Base-by-base conservation (phyloP, 495 filamentous ascomycete genomes). In the Trichocladium uniseriatum region DNA sequence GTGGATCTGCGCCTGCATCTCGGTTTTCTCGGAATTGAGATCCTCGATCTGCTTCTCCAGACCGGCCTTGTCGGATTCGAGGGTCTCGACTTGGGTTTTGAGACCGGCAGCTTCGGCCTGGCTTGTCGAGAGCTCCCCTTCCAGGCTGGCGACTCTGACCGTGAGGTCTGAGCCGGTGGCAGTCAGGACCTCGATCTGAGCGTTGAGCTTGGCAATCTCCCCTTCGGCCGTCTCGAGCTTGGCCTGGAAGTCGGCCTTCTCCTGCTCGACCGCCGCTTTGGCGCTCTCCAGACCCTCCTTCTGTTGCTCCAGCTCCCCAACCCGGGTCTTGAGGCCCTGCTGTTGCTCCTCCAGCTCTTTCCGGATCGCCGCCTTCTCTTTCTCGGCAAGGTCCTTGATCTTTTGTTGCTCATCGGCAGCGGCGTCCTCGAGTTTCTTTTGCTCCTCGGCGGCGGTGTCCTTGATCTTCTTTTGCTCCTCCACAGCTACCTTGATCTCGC, bases 241-340 rank as follows among this genome's bases (percentile, higher is more conserved):
- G 40, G 49, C 24, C 45, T 60, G 40, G 15, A 59, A 39, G n/a
- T 71, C 65, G 8, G 58, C 49, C 45, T 60, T 69, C 39, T 67
- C 68, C 45, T 65, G 58, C 39, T 67, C 55, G 13, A 73, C 49
- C 3, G 51, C 40, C 11, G 51, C 48, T 43, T 55, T 51, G 47
- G 66, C 56, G 31, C 57, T 51, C 35, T 63, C 61, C 6, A 55
- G 42, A 9, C 60, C 69, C 46, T 58, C 62, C 51, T 64, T 70
- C 27, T 67, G 62, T 45, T 64, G 55, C 45, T 70, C 61, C 8
- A 76, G 54, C 19, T 67, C 60, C 11, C 52, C 52, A 34, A 68
- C 54, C 14, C 62, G 55, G 18, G 40, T 31, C 44, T 61, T 50
- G 37, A 58, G 47, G 2, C 43, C 35, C 6, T 40, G 43, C 3